Percentiles rank a stretch among this genome's conserved stretches.
phyloP scores from a whole-genome alignment of 495 filamentous ascomycete genomes.

The Astrothelium macrocarpum region DNA sequence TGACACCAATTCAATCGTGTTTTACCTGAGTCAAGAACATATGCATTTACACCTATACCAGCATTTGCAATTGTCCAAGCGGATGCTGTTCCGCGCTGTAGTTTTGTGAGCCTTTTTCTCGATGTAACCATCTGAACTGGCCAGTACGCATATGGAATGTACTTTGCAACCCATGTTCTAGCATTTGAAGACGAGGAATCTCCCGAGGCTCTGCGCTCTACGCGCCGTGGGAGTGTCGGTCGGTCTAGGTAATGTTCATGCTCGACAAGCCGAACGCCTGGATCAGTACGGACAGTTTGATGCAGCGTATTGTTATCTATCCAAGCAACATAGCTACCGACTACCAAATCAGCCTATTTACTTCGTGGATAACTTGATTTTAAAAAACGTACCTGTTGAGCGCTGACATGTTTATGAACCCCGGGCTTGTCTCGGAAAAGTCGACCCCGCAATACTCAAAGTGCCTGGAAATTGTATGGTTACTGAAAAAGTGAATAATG shows the following conservation, averaged over 20 bases:
- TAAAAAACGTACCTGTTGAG: background rate
- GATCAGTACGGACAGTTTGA: background rate
- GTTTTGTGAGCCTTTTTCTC: background rate
- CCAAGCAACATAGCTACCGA: background rate
- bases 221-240: background rate
- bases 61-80: background rate
- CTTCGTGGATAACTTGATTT: too few species aligned
- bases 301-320: background rate
- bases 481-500: background rate
- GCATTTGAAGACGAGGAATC: background rate
- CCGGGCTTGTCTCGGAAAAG: background rate
- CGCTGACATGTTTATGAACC: background rate
- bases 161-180: background rate
- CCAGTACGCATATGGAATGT: background rate
- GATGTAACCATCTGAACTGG: background rate
- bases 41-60: slow-evolving; percentile 1
- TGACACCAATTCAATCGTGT: background rate
- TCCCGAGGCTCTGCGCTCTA: too few species aligned
- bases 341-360: background rate
- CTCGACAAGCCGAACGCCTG: background rate
- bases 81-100: too few species aligned
- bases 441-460: background rate
- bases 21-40: background rate
- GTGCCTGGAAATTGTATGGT: background rate
- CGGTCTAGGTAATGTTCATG: background rate